Conservation (phyloP, 495 filamentous ascomycete species). For the Melanomma pulvis-pyrius region DNA sequence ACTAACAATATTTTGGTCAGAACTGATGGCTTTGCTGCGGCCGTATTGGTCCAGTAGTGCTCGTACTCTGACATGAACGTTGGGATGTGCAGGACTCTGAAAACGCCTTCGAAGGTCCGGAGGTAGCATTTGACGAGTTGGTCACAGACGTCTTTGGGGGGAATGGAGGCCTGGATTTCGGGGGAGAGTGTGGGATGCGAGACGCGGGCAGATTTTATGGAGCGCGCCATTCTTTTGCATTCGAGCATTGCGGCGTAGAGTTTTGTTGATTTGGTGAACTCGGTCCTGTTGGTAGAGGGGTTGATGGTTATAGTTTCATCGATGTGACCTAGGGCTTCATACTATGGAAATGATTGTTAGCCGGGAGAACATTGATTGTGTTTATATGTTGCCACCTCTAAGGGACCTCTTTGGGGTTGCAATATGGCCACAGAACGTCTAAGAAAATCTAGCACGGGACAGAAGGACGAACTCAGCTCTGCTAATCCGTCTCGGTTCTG, state of each 20-base stretch:
- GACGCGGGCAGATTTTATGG: slow-evolving; percentile 4
- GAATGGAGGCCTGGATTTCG: slow-evolving; percentile 3
- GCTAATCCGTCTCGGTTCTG: no score
- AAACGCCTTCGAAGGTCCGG: slow-evolving; percentile 15
- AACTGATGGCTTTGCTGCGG: not conserved
- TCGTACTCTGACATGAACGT: slow-evolving; percentile 27
- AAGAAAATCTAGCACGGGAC: no score
- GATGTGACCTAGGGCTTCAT: slow-evolving; percentile 10
- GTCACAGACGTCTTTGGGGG: slow-evolving; percentile 5
- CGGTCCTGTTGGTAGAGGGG: not conserved
- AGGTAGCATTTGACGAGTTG: slow-evolving; percentile 24
- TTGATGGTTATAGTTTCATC: not conserved
- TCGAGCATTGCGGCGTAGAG: slow-evolving; percentile 13
- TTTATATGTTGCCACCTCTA: not conserved
- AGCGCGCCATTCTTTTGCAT: slow-evolving; percentile 23
- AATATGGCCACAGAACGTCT: not conserved
- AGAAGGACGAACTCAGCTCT: no score
- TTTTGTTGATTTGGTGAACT: slow-evolving; percentile 13
- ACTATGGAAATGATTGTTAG: slow-evolving; percentile 1
- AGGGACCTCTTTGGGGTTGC: not conserved
- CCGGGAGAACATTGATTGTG: not conserved
- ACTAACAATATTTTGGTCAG: slow-evolving; percentile 25
- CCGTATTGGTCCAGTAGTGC: slow-evolving; percentile 11
- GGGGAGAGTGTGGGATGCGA: not conserved
- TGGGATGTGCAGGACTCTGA: slow-evolving; percentile 25